Evolutionary conservation across 176 grass and related monocot species (phyloP).

Genomic region (Microstegium vimineum): DNA sequence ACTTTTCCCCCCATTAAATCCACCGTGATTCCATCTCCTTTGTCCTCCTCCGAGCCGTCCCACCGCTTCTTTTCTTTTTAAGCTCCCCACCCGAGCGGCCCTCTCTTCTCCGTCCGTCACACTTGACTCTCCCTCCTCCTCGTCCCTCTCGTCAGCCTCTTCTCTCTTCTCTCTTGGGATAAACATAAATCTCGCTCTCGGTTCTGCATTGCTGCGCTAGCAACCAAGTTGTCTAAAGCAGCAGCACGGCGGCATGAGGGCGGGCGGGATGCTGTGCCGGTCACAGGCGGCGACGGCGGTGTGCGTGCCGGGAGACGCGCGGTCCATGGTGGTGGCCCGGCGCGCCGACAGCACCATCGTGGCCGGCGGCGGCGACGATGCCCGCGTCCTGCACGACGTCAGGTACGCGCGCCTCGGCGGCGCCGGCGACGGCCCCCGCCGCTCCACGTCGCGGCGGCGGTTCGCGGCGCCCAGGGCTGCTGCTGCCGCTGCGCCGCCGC

Average conservation of each 20-base stretch:
- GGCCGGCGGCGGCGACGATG: constrained; percentile 28
- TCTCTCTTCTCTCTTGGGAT: not conserved
- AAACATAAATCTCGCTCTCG: not conserved
- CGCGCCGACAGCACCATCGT: constrained; percentile 49
- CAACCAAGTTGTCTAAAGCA: not conserved
- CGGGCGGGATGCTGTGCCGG: constrained; percentile 65
- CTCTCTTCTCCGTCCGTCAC: not conserved
- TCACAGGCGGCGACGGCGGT: constrained; percentile 85
- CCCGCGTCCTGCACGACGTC: constrained; percentile 42
- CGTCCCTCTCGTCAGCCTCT: not conserved
- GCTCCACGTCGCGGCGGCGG: constrained; percentile 13
- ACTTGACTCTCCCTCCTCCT: no score
- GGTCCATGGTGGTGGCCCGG: constrained; percentile 62
- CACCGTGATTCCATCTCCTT: constrained; percentile 45
- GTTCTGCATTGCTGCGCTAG: not conserved
- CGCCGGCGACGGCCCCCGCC: not conserved
- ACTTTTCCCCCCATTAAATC: constrained; percentile 25
- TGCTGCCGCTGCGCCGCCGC: not conserved
- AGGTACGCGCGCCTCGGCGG: constrained; percentile 64
- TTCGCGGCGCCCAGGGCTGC: not conserved
- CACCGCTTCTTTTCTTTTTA: constrained; percentile 34
- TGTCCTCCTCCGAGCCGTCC: constrained; percentile 8
- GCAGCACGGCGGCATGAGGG: constrained; percentile 46
- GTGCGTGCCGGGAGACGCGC: constrained; percentile 79
- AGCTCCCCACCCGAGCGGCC: not conserved